Conservation (phyloP, 2,329 filamentous ascomycete genomes). For the Apiospora sp. region DNA sequence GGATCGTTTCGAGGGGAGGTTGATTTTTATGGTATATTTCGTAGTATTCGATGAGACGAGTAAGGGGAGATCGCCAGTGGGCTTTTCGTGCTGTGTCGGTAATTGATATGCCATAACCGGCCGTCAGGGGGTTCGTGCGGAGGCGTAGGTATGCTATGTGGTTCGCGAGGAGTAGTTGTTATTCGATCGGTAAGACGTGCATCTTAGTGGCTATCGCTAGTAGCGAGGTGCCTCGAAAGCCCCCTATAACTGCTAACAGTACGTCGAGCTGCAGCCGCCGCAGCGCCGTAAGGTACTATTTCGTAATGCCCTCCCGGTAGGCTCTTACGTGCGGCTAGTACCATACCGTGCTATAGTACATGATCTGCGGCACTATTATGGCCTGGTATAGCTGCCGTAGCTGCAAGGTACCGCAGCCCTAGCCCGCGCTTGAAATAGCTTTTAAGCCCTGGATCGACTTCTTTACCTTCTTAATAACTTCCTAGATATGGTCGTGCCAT, state of each 20-base stretch:
- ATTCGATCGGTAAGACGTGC: not conserved
- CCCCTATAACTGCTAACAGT: too few relatives aligned
- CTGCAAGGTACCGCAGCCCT: not conserved
- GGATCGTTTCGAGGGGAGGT: not conserved
- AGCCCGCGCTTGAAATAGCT: not conserved
- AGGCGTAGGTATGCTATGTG: not conserved
- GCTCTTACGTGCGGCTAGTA: not conserved
- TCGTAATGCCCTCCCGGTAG: not conserved
- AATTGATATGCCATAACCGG: not conserved
- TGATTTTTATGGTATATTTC: not conserved
- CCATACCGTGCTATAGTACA: not conserved
- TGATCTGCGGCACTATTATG: not conserved
- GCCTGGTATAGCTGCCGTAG: not conserved
- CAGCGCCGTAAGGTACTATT: not conserved
- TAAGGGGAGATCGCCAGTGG: not conserved
- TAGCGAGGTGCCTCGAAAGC: fast-evolving
- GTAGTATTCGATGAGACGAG: not conserved
- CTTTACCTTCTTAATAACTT: not conserved
- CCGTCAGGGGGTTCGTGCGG: not conserved
- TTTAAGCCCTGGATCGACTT: not conserved
- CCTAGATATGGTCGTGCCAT: not conserved
- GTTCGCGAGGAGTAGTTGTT: not conserved
- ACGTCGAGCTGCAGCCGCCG: not conserved
- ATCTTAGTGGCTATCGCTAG: not conserved
- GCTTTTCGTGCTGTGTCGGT: not conserved